phyloP scores from a whole-genome alignment of 129 eudicot genomes.

The Tagetes patula region DNA sequence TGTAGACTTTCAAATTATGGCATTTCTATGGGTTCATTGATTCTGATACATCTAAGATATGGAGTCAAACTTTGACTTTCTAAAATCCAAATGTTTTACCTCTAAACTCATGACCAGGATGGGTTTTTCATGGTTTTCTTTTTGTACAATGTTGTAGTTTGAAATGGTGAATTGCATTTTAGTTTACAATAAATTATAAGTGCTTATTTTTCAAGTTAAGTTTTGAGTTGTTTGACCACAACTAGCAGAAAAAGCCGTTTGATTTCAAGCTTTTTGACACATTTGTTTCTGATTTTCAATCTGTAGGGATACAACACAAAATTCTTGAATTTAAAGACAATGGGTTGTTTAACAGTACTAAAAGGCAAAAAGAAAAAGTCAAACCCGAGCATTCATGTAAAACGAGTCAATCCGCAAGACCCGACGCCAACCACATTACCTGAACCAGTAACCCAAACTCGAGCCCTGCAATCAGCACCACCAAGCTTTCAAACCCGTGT shows the following conservation, averaged over 20 bases:
- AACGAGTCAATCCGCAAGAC: constrained; percentile 66
- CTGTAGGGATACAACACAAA: constrained; percentile 21
- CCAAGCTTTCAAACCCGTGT: constrained; percentile 76
- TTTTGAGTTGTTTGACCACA: neutral
- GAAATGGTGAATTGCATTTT: neutral
- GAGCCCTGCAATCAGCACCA: constrained; percentile 78
- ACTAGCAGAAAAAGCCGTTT: neutral
- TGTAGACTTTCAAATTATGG: constrained; percentile 11
- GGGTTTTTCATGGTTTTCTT: neutral
- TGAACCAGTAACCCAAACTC: constrained; percentile 55
- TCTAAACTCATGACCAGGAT: neutral
- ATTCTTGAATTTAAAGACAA: constrained; percentile 23
- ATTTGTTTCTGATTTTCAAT: constrained; percentile 11
- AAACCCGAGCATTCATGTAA: constrained; percentile 45
- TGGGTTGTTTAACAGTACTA: constrained; percentile 88
- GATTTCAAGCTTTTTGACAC: constrained; percentile 12
- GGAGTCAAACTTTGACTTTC: constrained; percentile 18
- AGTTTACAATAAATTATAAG: constrained; percentile 3
- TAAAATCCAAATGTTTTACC: neutral
- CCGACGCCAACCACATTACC: constrained; percentile 75
- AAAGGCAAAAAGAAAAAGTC: constrained; percentile 78
- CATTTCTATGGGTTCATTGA: constrained; percentile 5
- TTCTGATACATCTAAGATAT: neutral
- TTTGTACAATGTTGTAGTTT: neutral
- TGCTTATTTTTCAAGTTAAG: constrained; percentile 10